Base-by-base conservation (phyloP, 345 rosid species). In the Pistacia atlantica region DNA sequence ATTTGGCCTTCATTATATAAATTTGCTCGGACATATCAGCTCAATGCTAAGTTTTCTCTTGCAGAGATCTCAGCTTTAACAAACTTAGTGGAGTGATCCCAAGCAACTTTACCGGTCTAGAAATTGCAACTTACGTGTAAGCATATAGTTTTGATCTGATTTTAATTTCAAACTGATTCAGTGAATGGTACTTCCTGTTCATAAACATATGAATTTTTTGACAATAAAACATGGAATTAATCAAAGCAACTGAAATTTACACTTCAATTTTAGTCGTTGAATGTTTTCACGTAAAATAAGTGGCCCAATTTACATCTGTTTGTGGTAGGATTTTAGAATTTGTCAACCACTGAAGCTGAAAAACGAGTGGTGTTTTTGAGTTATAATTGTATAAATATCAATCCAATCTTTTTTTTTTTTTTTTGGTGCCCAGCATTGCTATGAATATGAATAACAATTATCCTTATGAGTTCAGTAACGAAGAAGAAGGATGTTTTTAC, bases 11-110 rank as follows among this genome's bases (percentile, higher is more conserved):
- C 16, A 17, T 12, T 31, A 37, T 31, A 9, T 31, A 62, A 13
- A 31, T 2, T 28, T 62, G 28, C 42, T 28, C 11, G 5, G 14
- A 62, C 38, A 62, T 16, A 35, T 37, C 11, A 64, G 20, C 12
- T 38, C 18, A 65, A 11, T 4, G 17, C 55, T 51, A 11, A 5
- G 12, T 65, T 42, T 38, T 58, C 9, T 58, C 72, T 38, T 61
- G 72, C 80, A 87, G 90, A 72, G 90, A 87, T 57, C 80, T 87
- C 74, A 84, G 90, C 80, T 84, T 84, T 72, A 87, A 87, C 78
- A 83, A 71, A 73, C 63, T 87, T 20, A 84, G 70, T 57, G 90
- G 88, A 57, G 54, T 12, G 55, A 78, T 85, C 68, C 87, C 86
- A 12, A 17, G 3, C 58, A 62, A 5, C 75, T 74, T 8, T 42